These are phyloP conservation scores for Ailanthus altissimus DNA, from an alignment of 345 rosid genomes.

Conservation along the genomic window DNA sequence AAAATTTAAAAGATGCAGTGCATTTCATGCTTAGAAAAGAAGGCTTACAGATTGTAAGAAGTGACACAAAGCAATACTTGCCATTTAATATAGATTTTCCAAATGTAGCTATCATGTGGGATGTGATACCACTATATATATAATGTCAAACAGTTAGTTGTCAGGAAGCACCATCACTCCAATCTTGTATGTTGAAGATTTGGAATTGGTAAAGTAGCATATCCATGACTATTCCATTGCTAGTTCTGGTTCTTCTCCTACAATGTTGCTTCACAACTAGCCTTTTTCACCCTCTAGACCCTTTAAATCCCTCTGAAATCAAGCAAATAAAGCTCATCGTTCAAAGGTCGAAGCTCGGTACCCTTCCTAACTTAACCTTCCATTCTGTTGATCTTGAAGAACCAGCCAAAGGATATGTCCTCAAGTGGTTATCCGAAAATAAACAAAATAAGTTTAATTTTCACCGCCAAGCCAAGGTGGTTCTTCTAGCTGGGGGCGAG, in stretches of 20 bases:
- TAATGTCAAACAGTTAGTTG: constrained; percentile 8
- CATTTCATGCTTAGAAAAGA: constrained; percentile 13
- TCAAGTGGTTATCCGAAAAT: constrained; percentile 45
- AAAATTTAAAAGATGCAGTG: background rate
- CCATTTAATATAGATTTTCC: background rate
- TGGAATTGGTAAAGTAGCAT: constrained; percentile 4
- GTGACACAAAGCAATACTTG: background rate
- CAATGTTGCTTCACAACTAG: constrained; percentile 27
- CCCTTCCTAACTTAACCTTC: constrained; percentile 49
- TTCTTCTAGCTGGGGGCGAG: constrained; percentile 49
- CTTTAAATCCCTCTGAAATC: constrained; percentile 58
- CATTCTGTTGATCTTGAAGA: constrained; percentile 74
- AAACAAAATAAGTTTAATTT: constrained; percentile 17
- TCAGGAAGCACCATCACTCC: constrained; percentile 11
- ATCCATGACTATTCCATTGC: constrained; percentile 38
- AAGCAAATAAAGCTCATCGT: constrained; percentile 47
- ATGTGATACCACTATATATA: background rate
- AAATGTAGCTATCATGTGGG: background rate
- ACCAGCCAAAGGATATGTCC: constrained; percentile 63
- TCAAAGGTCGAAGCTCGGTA: constrained; percentile 38
- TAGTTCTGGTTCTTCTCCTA: constrained; percentile 35
- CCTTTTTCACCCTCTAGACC: constrained; percentile 68
- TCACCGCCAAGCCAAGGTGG: constrained; percentile 56
- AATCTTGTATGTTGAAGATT: too few relatives aligned
- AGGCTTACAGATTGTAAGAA: constrained; percentile 18